These are phyloP conservation scores for Aspergillus arachidicola DNA, from an alignment of 2,329 filamentous ascomycete species.

Conservation along the genomic window DNA sequence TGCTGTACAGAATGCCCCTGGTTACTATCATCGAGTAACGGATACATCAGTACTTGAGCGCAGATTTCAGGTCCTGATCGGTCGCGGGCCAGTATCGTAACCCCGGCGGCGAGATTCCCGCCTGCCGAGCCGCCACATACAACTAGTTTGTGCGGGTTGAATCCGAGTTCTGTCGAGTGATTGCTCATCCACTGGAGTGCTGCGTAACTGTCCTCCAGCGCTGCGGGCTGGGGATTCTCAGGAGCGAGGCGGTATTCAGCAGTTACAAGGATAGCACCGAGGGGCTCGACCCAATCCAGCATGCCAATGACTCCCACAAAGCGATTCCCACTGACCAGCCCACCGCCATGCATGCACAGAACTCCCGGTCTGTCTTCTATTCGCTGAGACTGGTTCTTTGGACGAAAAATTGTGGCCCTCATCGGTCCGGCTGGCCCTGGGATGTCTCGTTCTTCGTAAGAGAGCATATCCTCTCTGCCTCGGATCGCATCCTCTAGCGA, in stretches of 20 bases:
- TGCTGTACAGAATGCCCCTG: constrained; percentile 12
- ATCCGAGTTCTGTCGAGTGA: constrained; percentile 58
- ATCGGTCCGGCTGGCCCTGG: constrained; percentile 12
- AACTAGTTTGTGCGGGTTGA: constrained; percentile 60
- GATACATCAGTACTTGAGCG: constrained; percentile 21
- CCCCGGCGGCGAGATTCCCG: constrained; percentile 45
- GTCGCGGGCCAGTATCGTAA: constrained; percentile 22
- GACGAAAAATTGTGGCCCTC: constrained; percentile 11
- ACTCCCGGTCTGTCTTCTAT: constrained; percentile 50
- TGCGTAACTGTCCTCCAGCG: constrained; percentile 67
- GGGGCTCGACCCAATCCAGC: constrained; percentile 53
- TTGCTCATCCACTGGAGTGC: constrained; percentile 63
- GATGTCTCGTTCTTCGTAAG: constrained; percentile 12
- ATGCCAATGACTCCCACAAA: constrained; percentile 65
- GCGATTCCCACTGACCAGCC: constrained; percentile 65
- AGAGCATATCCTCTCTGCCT: constrained; percentile 8
- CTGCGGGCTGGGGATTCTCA: constrained; percentile 64
- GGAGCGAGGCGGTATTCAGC: constrained; percentile 72
- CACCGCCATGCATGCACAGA: constrained; percentile 69
- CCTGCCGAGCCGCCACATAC: constrained; percentile 68
- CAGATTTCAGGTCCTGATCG: constrained; percentile 16
- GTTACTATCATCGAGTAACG: constrained; percentile 21
- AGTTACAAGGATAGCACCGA: constrained; percentile 62
- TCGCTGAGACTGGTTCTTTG: constrained; percentile 1
- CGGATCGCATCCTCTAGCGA: constrained; percentile 4